Conservation (phyloP, 2,329 filamentous ascomycete species). For the Sclerotinia nivalis region DNA sequence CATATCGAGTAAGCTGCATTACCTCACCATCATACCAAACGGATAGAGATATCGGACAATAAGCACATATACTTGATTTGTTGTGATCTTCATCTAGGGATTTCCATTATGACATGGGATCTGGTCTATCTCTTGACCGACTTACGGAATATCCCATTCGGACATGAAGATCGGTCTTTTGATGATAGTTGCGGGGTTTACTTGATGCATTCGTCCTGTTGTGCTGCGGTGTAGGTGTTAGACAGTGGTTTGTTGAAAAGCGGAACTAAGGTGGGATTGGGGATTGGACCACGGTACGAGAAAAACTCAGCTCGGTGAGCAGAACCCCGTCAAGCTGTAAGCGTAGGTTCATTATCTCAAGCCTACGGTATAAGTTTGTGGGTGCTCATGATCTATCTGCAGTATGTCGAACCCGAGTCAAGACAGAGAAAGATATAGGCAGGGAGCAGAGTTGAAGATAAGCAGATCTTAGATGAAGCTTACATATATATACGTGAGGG, state of each 20-base stretch:
- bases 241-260: neutral
- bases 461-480: conserved; percentile 10
- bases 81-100: neutral
- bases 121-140: neutral
- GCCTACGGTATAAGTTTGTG: neutral
- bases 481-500: neutral
- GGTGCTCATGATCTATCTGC: conserved; percentile 2
- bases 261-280: conserved; percentile 12
- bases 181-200: neutral
- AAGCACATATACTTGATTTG: conserved; percentile 7
- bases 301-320: conserved; percentile 11
- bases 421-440: neutral
- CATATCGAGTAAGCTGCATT: neutral
- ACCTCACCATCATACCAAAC: neutral
- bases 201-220: neutral
- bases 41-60: conserved; percentile 4
- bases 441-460: conserved; percentile 4
- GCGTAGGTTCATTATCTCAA: conserved; percentile 2
- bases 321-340: conserved; percentile 5
- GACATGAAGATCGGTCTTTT: conserved; percentile 15
- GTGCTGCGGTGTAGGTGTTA: conserved; percentile 8
- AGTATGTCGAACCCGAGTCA: conserved; percentile 9
- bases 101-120: conserved; percentile 7
- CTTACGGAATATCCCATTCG: neutral
- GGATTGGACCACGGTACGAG: conserved; percentile 10